These are phyloP conservation scores for Sordariomycetes sp. DNA, from an alignment of 2,329 filamentous ascomycete species.

Conservation along the genomic window DNA sequence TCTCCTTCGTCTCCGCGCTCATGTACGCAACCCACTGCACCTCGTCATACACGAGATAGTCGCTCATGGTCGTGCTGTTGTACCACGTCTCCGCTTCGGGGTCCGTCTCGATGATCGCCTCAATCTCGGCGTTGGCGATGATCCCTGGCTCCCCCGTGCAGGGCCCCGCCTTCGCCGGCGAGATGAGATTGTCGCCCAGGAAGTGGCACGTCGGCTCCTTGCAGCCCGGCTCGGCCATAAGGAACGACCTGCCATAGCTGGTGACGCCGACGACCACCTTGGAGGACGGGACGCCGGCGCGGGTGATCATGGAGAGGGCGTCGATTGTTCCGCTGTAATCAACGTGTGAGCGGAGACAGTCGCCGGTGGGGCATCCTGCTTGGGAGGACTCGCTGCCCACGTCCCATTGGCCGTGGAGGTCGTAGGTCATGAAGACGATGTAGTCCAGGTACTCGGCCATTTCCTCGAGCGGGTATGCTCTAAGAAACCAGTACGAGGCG, in stretches of 20 bases:
- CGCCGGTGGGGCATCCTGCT: conserved; percentile 15
- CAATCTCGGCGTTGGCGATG: conserved; percentile 19
- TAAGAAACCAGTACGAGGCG: conserved; percentile 27
- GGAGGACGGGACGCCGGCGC: conserved; percentile 16
- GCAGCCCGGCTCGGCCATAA: conserved; percentile 18
- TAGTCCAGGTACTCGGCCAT: conserved; percentile 20
- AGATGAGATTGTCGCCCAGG: conserved; percentile 10
- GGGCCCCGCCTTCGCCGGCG: conserved; percentile 11
- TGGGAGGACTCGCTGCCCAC: not conserved
- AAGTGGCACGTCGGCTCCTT: conserved; percentile 14
- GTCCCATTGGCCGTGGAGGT: conserved; percentile 22
- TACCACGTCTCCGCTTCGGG: not conserved
- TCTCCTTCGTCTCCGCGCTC: conserved; percentile 10
- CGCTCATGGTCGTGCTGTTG: conserved; percentile 9
- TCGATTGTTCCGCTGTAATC: conserved; percentile 23
- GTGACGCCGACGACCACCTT: conserved; percentile 20
- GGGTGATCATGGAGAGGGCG: conserved; percentile 22
- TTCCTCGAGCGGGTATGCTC: conserved; percentile 19
- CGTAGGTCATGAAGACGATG: conserved; percentile 22
- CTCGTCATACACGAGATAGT: conserved; percentile 12
- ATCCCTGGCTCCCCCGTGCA: conserved; percentile 20
- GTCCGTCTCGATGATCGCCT: not conserved
- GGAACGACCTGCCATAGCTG: conserved; percentile 20
- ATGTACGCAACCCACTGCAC: conserved; percentile 14
- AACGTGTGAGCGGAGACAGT: conserved; percentile 22